Conservation (phyloP, 2,329 filamentous ascomycete genomes). For the Fusarium zealandicum region DNA sequence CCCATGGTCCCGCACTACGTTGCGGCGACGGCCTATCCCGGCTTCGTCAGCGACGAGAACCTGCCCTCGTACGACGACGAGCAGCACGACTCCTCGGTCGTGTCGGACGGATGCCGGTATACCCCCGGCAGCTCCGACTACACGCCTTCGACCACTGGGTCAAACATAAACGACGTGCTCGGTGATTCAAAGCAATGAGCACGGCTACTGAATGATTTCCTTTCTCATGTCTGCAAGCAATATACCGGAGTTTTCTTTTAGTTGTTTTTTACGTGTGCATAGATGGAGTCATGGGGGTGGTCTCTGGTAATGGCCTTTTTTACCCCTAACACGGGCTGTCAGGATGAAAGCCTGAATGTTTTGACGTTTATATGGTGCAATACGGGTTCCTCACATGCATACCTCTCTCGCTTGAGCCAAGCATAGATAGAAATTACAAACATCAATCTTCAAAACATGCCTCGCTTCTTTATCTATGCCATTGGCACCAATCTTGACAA, state of each 20-base stretch:
- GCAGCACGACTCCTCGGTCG: conserved; percentile 44
- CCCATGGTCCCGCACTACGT: conserved; percentile 29
- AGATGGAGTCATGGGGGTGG: conserved; percentile 13
- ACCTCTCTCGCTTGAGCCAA: conserved; percentile 8
- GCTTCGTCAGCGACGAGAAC: conserved; percentile 40
- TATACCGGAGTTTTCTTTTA: conserved; percentile 24
- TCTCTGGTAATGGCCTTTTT: neutral
- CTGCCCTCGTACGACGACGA: conserved; percentile 53
- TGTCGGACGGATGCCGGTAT: conserved; percentile 55
- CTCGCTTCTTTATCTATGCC: conserved; percentile 2
- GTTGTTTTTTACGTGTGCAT: conserved; percentile 16
- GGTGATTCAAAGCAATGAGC: conserved; percentile 37
- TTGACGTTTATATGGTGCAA: too few relatives aligned
- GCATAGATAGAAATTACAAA: conserved; percentile 30
- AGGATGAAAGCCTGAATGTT: too few relatives aligned
- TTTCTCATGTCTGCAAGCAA: conserved; percentile 18
- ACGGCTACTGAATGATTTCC: conserved; percentile 12
- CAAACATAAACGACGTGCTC: conserved; percentile 34
- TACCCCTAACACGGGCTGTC: neutral
- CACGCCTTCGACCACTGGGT: conserved; percentile 29
- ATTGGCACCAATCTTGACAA: neutral
- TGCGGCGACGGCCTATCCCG: conserved; percentile 33
- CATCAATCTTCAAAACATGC: conserved; percentile 15
- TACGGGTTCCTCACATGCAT: neutral
- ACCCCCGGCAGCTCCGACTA: conserved; percentile 44